Evolutionary conservation across 768 basidiomycete species (phyloP).

Genomic region (Jaapia argillacea): DNA sequence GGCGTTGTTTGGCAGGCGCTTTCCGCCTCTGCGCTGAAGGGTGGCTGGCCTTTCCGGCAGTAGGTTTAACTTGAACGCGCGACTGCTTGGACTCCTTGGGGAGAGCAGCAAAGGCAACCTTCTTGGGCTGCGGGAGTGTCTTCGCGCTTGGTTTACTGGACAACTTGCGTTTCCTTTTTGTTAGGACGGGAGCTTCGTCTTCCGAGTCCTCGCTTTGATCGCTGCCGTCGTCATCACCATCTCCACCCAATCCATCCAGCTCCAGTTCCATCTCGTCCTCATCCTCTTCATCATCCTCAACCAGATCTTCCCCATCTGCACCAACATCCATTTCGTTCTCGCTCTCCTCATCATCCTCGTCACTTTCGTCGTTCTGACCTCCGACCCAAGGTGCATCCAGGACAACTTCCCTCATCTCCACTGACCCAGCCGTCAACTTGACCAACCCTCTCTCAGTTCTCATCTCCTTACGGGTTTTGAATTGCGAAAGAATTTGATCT

Average conservation of each 20-base stretch:
- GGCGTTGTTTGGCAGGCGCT: too few species aligned
- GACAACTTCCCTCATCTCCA: conserved; percentile 32
- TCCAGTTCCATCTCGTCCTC: conserved; percentile 26
- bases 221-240: conserved; percentile 25
- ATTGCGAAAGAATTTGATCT: conserved; percentile 33
- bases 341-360: conserved; percentile 26
- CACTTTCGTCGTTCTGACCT: conserved; percentile 30
- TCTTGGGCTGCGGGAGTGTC: conserved; percentile 19
- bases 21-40: too few species aligned
- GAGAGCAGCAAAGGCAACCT: conserved; percentile 21
- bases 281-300: conserved; percentile 20
- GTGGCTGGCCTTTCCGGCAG: too few species aligned
- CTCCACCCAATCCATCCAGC: conserved; percentile 23
- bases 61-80: too few species aligned
- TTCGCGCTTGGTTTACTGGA: conserved; percentile 4
- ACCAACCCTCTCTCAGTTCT: conserved; percentile 42
- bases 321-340: too few species aligned
- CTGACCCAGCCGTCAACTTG: conserved; percentile 29
- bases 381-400: conserved; percentile 28
- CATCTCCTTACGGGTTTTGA: conserved; percentile 56
- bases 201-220: conserved; percentile 35
- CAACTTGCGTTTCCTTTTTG: conserved; percentile 22
- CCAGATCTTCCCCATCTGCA: conserved; percentile 23
- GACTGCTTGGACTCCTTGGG: conserved; percentile 8
- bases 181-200: conserved; percentile 25